phyloP scores from a whole-genome alignment of 441 rosid genomes.

The Croton laevigatus region DNA sequence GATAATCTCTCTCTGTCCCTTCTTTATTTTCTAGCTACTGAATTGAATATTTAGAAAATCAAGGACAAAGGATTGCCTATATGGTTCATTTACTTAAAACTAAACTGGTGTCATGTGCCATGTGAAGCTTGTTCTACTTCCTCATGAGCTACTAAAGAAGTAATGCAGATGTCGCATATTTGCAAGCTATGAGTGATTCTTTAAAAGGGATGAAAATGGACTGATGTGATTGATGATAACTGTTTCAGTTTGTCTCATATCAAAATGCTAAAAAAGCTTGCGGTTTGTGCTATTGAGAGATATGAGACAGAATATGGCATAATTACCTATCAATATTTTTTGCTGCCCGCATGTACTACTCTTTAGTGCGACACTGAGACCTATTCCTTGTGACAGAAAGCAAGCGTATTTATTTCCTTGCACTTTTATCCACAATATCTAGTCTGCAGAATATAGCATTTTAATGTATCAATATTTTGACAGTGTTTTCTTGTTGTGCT shows the following conservation, averaged over 20 bases:
- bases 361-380: neutral
- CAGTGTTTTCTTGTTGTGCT: neutral
- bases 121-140: neutral
- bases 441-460: neutral
- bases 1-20: neutral
- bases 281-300: neutral
- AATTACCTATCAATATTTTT: neutral
- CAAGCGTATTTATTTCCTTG: neutral
- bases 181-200: neutral
- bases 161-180: neutral
- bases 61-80: neutral
- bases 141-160: neutral
- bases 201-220: neutral
- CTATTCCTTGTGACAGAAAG: neutral
- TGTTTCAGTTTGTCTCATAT: neutral
- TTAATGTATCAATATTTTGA: constrained; percentile 4
- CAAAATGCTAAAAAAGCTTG: neutral
- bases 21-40: neutral
- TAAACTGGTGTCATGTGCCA: neutral
- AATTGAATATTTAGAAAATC: neutral
- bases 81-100: neutral
- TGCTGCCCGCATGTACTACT: neutral
- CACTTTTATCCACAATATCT: neutral
- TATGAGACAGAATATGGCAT: neutral
- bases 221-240: neutral